Percentiles rank a stretch among this genome's conserved stretches.
Evolutionary conservation across 192 early-diverging fungal species (phyloP).

Genomic region (Rhizophagus clarus): DNA sequence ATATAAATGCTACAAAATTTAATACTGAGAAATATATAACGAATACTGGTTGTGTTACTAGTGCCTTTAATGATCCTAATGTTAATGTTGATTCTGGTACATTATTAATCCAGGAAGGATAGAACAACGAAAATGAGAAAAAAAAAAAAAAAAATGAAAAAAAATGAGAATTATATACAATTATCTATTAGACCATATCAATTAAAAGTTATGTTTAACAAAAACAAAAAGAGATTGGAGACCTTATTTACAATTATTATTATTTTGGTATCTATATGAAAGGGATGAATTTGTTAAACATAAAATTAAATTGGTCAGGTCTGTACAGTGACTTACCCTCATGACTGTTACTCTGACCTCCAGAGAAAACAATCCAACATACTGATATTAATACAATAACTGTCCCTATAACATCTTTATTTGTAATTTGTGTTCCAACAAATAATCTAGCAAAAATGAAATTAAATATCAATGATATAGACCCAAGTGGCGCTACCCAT

Average conservation of each 20-base stretch:
- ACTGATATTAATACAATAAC: conserved; percentile 57
- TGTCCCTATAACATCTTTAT: conserved; percentile 55
- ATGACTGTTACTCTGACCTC: conserved; percentile 51
- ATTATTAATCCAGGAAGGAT: too few relatives aligned
- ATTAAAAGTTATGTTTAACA: not conserved
- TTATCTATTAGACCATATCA: not conserved
- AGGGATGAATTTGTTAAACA: not conserved
- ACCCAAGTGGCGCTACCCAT: conserved; percentile 62
- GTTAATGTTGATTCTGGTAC: not conserved
- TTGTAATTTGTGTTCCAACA: conserved; percentile 56
- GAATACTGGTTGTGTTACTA: not conserved
- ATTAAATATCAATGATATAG: conserved; percentile 60
- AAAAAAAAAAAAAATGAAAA: too few relatives aligned
- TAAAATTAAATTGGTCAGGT: not conserved
- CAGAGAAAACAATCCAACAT: conserved; percentile 62
- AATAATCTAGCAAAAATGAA: conserved; percentile 62
- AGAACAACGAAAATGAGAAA: too few relatives aligned
- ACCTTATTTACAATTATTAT: too few relatives aligned
- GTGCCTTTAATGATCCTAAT: not conserved
- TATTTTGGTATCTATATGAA: too few relatives aligned
- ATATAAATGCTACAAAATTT: conserved; percentile 1
- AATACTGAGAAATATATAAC: conserved; percentile 12
- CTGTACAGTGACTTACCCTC: conserved; percentile 35
- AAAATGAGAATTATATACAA: not conserved
- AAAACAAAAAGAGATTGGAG: too few relatives aligned